These are phyloP conservation scores for Rhynchosporium graminicola DNA, from an alignment of 2,329 filamentous ascomycete species.

Conservation along the genomic window DNA sequence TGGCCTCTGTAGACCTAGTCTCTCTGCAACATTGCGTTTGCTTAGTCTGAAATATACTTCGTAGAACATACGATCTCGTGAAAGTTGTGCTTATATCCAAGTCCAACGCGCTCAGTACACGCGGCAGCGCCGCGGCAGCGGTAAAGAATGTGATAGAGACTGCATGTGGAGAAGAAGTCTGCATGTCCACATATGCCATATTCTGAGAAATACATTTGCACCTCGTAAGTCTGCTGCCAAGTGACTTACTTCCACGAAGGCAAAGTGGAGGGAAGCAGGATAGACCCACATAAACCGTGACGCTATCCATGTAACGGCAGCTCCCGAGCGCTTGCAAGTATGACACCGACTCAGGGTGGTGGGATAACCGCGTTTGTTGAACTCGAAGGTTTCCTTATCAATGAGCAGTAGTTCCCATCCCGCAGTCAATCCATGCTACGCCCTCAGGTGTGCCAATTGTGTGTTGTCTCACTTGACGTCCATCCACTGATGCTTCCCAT, in stretches of 20 bases:
- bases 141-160: constrained; percentile 21
- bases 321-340: constrained; percentile 20
- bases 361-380: constrained; percentile 2
- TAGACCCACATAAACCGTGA: constrained; percentile 6
- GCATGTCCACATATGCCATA: neutral
- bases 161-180: constrained; percentile 7
- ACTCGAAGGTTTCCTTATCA: neutral
- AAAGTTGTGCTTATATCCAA: constrained; percentile 10
- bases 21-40: neutral
- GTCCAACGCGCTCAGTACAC: neutral
- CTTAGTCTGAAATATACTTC: neutral
- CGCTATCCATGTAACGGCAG: constrained; percentile 13
- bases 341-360: neutral
- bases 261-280: neutral
- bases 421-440: neutral
- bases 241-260: neutral
- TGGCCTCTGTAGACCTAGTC: neutral
- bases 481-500: neutral
- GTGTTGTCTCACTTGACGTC: neutral
- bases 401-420: neutral
- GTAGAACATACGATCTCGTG: neutral
- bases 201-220: neutral
- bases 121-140: constrained; percentile 21
- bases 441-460: neutral
- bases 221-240: constrained; percentile 2